These are phyloP conservation scores for Flaveria brownii DNA, from an alignment of 129 eudicot species.

Conservation along the genomic window DNA sequence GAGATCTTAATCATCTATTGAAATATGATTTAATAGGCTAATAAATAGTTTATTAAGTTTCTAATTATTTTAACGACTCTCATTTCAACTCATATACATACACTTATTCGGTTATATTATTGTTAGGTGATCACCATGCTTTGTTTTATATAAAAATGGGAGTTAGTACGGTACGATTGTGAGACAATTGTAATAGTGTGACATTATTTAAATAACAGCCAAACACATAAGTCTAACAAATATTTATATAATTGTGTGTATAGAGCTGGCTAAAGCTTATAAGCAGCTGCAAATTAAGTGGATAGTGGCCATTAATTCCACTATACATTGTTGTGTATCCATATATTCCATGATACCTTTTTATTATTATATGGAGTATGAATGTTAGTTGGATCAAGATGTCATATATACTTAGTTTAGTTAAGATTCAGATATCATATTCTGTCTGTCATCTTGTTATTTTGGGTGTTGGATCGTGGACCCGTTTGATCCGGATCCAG, in stretches of 20 bases:
- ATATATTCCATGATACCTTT: constrained; percentile 1
- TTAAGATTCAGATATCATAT: neutral
- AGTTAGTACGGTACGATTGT: constrained; percentile 15
- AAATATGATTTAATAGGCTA: neutral
- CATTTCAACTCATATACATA: neutral
- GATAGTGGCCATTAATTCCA: neutral
- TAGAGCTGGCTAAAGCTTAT: neutral
- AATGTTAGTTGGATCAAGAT: constrained; percentile 17
- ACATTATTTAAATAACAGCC: constrained; percentile 4
- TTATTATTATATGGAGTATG: neutral
- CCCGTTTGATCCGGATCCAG: neutral
- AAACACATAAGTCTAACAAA: neutral
- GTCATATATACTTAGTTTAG: constrained; percentile 15
- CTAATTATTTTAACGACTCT: neutral
- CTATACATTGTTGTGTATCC: neutral
- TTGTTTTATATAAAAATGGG: neutral
- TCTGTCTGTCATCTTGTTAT: neutral
- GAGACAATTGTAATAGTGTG: constrained; percentile 23
- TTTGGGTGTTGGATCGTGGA: neutral
- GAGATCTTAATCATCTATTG: neutral
- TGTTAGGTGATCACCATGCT: neutral
- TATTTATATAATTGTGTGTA: neutral
- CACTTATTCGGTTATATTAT: neutral
- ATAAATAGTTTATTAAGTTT: neutral
- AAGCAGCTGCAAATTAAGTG: neutral